These are phyloP conservation scores for Hanseniaspora thailandica DNA, from an alignment of 805 yeast species.

Conservation along the genomic window DNA sequence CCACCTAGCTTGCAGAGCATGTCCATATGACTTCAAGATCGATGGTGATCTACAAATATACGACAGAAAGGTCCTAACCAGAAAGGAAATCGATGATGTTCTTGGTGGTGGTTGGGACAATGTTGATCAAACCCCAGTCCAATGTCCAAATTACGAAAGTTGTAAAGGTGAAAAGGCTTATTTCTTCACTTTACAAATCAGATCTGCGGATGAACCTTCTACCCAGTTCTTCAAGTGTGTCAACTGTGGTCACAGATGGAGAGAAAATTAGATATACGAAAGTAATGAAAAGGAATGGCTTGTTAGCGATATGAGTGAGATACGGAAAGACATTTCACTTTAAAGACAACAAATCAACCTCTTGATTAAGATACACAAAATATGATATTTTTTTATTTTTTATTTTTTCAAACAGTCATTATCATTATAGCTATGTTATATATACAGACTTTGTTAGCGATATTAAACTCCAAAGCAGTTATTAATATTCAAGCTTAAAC, in stretches of 20 bases:
- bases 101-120: conserved; percentile 98
- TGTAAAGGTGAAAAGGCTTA: conserved; percentile 90
- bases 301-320: neutral
- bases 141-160: conserved; percentile 68
- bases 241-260: conserved; percentile 89
- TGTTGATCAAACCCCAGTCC: conserved; percentile 88
- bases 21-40: conserved; percentile 90
- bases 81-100: conserved; percentile 92
- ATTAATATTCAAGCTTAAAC: too few species aligned
- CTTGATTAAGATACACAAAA: neutral
- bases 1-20: conserved; percentile 77
- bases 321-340: neutral
- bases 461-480: too few species aligned
- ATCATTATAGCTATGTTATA: neutral
- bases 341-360: too few species aligned
- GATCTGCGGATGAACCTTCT: conserved; percentile 99
- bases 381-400: neutral
- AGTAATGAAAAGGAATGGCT: too few species aligned
- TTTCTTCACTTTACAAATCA: conserved; percentile 89
- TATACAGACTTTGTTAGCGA: too few species aligned
- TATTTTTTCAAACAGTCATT: too few species aligned
- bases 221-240: conserved; percentile 95
- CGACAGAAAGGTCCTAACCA: conserved; percentile 68
- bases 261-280: conserved; percentile 53
- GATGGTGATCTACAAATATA: conserved; percentile 61